Evolutionary conservation across 192 early-diverging fungal genomes (phyloP), one percentile per base, ranked within the genome.

Genomic region (Gaertneriomyces semiglobifer): DNA sequence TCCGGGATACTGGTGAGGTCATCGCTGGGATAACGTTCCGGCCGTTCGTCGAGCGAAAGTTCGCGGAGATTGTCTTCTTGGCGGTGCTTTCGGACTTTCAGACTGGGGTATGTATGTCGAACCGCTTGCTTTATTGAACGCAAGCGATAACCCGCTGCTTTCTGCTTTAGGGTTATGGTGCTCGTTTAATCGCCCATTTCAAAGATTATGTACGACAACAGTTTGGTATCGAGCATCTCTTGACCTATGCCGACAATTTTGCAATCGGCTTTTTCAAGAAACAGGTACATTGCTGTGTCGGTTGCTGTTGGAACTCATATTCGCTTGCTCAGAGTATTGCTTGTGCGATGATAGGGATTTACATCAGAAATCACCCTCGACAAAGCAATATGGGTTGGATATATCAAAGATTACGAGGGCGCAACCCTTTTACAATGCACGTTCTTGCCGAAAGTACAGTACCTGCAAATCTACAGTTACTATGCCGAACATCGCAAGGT

Each of bases 361-460:
- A 97, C 94, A 14, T 93, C 92, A 10, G 96, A 99, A 16, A 95
- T 99, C 46, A 92, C 93, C 12, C 77, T 99, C 63, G 95, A 98
- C 62, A 89, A 90, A 63, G 78, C 83, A 20, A 78, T 92, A 54
- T 99, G 97, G 97, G 88, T 96, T 69, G 96, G 96, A 0, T 98
- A 98, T 71, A 98, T 99, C 72, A 99, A 99, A 70, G 97, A 99
- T 77, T 99, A 99, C 71, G 95, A 96, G 68, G 96, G 95, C 11
- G 97, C 94, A 44, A 99, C 95, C 7, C 81, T 99, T 14, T 95
- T 99, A 93, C 92, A 92, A 80, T 62, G 55, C 59, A 19, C 60
- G 18, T 68, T 79, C 19, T 66, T 64, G 20, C 51, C 60, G 42
- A 69, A 69, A 60, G 66, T 68, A 5, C 58, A 56, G 19, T 68